Evolutionary conservation across 208 protist species (phyloP).

Genomic region (Leishmania lainsoni): DNA sequence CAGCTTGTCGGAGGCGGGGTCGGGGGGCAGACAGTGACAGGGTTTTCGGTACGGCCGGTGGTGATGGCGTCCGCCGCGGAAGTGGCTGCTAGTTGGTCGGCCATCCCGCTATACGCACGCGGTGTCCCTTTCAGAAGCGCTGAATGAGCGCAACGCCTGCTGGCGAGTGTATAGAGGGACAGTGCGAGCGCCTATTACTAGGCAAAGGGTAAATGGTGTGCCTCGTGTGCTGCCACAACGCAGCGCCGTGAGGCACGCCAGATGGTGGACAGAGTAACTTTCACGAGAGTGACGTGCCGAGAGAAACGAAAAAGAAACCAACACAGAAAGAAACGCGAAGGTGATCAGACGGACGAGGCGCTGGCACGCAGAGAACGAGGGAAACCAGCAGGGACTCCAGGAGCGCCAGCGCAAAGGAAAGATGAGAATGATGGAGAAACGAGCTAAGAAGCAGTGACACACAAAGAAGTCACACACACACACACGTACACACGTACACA

Average conservation of each 20-base stretch:
- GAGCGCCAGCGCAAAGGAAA: not conserved
- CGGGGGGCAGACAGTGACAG: no score
- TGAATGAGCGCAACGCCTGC: not conserved
- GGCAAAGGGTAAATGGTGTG: not conserved
- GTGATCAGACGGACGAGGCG: not conserved
- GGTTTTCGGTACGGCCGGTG: not conserved
- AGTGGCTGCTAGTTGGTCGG: not conserved
- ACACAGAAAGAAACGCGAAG: not conserved
- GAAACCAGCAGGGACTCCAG: not conserved
- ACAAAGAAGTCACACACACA: not conserved
- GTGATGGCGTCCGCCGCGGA: not conserved
- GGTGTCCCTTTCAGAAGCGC: not conserved
- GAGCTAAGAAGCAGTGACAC: not conserved
- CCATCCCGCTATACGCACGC: not conserved
- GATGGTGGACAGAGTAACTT: not conserved
- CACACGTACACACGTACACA: not conserved
- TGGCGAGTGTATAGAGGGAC: not conserved
- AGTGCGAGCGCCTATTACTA: not conserved
- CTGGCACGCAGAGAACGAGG: not conserved
- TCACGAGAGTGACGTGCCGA: not conserved
- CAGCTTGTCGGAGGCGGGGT: constrained; percentile 2
- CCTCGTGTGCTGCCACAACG: not conserved
- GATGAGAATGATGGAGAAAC: not conserved
- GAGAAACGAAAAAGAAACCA: not conserved
- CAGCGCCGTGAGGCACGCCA: not conserved